A percentile compares a stretch with the other conserved stretches of the same genome.
Conservation (phyloP, 2,329 filamentous ascomycete genomes). For the Fusarium luffae region DNA sequence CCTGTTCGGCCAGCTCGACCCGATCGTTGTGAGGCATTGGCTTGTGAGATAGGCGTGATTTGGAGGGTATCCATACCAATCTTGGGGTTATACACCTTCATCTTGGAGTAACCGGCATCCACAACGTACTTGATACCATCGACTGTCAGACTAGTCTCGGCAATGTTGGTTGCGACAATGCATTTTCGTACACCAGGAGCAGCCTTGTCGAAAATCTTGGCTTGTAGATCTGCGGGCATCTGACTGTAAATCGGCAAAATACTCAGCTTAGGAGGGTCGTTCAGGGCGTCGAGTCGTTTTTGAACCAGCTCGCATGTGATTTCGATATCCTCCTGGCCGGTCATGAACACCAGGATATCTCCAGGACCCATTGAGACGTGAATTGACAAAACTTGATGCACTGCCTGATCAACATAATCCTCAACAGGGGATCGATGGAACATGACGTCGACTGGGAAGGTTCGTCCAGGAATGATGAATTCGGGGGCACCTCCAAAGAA, state of each 20-base stretch:
- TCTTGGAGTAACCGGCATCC: slow-evolving; percentile 93
- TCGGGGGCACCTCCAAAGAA: slow-evolving; percentile 97
- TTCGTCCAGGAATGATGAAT: slow-evolving; percentile 94
- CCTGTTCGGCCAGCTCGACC: slow-evolving; percentile 94
- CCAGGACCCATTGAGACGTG: slow-evolving; percentile 94
- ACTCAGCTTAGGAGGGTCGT: slow-evolving; percentile 93
- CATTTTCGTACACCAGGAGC: slow-evolving; percentile 93
- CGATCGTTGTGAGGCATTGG: slow-evolving; percentile 92
- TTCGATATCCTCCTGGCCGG: slow-evolving; percentile 98
- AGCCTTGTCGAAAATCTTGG: slow-evolving; percentile 96
- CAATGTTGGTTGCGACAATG: slow-evolving; percentile 98
- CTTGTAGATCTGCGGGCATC: slow-evolving; percentile 97
- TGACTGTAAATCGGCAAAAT: slow-evolving; percentile 99
- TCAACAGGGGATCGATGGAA: slow-evolving; percentile 95
- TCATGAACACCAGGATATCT: slow-evolving; percentile 99
- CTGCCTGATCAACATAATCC: slow-evolving; percentile 96
- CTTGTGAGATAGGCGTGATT: slow-evolving; percentile 96
- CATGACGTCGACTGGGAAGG: slow-evolving; percentile 96
- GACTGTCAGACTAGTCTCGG: slow-evolving; percentile 96
- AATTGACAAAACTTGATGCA: slow-evolving; percentile 94
- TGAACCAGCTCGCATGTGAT: slow-evolving; percentile 93
- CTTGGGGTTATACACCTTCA: slow-evolving; percentile 98
- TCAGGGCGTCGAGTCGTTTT: slow-evolving; percentile 86
- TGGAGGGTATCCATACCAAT: slow-evolving; percentile 99
- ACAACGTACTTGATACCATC: slow-evolving; percentile 99